These are phyloP conservation scores for Rhodotorula sp. DNA, from an alignment of 1,284 basidiomycete species.

Conservation along the genomic window DNA sequence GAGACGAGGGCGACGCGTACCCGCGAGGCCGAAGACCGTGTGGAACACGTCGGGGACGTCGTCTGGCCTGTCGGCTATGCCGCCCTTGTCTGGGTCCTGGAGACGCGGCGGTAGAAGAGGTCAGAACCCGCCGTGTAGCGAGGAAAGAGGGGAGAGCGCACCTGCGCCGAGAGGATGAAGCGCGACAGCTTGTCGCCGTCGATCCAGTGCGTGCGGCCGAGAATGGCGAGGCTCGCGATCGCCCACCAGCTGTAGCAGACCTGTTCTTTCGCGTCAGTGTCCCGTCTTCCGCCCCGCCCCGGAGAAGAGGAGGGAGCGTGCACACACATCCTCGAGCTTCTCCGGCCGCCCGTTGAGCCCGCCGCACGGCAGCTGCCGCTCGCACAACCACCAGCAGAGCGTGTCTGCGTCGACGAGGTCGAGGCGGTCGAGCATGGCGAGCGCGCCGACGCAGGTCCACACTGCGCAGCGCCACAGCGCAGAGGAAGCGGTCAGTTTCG, in stretches of 20 bases:
- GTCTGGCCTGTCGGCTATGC: slow-evolving; percentile 90
- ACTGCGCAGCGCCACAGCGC: slow-evolving; percentile 57
- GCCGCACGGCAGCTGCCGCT: slow-evolving; percentile 88
- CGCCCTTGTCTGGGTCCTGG: slow-evolving; percentile 87
- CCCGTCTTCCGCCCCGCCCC: not conserved
- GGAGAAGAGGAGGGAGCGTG: slow-evolving; percentile 46
- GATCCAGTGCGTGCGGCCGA: slow-evolving; percentile 86
- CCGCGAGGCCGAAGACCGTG: slow-evolving; percentile 88
- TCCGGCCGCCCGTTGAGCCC: slow-evolving; percentile 95
- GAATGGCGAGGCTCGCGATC: slow-evolving; percentile 80
- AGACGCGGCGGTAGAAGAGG: not conserved
- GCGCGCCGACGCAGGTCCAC: slow-evolving; percentile 81
- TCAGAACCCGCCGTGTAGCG: not conserved
- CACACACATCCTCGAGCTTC: slow-evolving; percentile 96
- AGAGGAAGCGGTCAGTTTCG: not conserved
- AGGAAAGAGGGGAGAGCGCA: slow-evolving; percentile 49
- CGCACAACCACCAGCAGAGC: slow-evolving; percentile 87
- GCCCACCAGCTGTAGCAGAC: slow-evolving; percentile 99
- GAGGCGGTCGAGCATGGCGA: slow-evolving; percentile 81
- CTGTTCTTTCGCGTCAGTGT: slow-evolving; percentile 54
- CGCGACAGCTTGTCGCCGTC: slow-evolving; percentile 73
- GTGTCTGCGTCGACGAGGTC: slow-evolving; percentile 72
- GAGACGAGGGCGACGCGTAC: slow-evolving; percentile 52
- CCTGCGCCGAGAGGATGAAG: slow-evolving; percentile 90
- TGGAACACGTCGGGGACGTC: slow-evolving; percentile 97